phyloP scores from a whole-genome alignment of 2,329 filamentous ascomycete genomes.

The Fusarium piperis region DNA sequence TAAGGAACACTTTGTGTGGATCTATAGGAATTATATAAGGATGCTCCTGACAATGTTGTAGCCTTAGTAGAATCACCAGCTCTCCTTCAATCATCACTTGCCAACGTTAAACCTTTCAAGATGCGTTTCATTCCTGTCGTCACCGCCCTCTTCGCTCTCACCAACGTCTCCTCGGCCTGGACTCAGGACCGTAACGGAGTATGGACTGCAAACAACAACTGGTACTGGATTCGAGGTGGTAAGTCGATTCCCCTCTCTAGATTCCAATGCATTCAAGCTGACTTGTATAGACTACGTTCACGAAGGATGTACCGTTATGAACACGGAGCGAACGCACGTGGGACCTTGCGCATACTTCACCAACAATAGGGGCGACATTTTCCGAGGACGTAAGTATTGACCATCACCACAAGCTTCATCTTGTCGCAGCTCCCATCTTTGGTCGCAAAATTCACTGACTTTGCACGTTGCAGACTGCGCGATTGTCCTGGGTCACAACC shows the following conservation, averaged over 20 bases:
- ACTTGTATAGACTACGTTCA: not conserved
- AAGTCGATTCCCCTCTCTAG: not conserved
- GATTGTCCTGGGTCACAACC: not conserved
- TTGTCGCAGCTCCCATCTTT: not conserved
- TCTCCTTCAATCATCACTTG: not conserved
- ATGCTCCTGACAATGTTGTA: not conserved
- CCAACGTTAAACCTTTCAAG: not conserved
- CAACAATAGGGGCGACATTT: not conserved
- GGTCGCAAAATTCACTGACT: not conserved
- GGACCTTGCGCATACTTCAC: constrained; percentile 7
- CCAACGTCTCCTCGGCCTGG: constrained; percentile 2
- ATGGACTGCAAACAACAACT: constrained; percentile 15
- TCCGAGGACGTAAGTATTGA: constrained; percentile 6
- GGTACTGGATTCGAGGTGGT: constrained; percentile 10
- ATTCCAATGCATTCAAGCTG: not conserved
- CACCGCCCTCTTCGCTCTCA: not conserved
- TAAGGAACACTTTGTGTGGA: not conserved
- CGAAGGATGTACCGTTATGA: constrained; percentile 1
- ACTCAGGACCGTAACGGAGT: constrained; percentile 7
- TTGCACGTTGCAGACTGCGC: constrained; percentile 1
- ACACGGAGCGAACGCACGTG: not conserved
- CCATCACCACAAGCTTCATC: not conserved
- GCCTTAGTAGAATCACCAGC: not conserved
- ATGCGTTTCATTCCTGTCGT: constrained; percentile 1
- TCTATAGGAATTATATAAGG: not conserved